Evolutionary conservation across 2,329 filamentous ascomycete species (phyloP), one percentile per base, ranked within the genome.

Genomic region (Fusarium beomiforme): DNA sequence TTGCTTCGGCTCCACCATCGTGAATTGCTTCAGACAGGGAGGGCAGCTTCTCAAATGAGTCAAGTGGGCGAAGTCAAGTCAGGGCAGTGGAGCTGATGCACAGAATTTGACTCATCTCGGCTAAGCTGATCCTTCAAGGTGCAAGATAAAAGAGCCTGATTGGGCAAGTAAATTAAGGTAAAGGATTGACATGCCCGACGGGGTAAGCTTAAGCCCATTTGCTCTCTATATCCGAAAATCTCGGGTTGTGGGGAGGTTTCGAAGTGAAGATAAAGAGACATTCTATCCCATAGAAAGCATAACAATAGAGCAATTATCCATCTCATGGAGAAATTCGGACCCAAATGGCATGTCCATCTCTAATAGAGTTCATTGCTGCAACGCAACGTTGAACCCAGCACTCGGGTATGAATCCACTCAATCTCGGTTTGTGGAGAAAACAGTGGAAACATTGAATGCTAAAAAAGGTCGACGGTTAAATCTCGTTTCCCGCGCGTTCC

Each of bases 21-120:
- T 24, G 64, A 64, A 68, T 68, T 42, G 37, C 64, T 64, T 68
- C 64, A 54, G n/a, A 47, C 44, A 50, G 17, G 47, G 47, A 51
- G 17, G 29, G 29, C n/a, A 29, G 29, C 29, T 29, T 36, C 36
- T 49, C 37, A 31, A 47, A 42, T 31, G 46, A 49, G 41, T 65
- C 50, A 31, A 49, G 51, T 21, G 46, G 54, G 26, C 26, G 31
- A 33, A 33, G 54, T 47, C 24, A 55, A 63, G 64, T 67, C 63
- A 67, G 49, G n/a, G 10, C 9, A 12, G 57, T 67, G 64, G 64
- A 36, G 33, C 14, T 37, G 5, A 9, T 17, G 6, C 19, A 13
- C 16, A 61, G 14, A 37, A n/a, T 39, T 67, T 67, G 64, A 67
- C 56, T 67, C 64, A 67, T 56, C 55, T 67, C 63, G 63, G 47